phyloP scores from a whole-genome alignment of 2,329 filamentous ascomycete species.

The Pseudocercospora vitis region DNA sequence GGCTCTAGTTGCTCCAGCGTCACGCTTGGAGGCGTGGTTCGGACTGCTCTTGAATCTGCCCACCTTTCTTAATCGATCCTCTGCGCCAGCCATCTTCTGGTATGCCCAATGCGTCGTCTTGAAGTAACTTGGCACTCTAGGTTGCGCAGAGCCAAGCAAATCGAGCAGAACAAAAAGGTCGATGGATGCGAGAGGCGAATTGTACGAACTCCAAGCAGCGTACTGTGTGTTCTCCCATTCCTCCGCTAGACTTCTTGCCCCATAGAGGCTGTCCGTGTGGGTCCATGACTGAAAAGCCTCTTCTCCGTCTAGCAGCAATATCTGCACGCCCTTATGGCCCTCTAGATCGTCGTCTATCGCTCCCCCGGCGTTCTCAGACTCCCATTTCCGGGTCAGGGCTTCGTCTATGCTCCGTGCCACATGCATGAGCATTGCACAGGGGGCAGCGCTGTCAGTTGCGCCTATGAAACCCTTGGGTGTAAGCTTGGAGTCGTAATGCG shows the following conservation, averaged over 20 bases:
- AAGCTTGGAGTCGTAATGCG: conserved; percentile 89
- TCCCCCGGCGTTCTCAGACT: conserved; percentile 60
- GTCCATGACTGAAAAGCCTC: conserved; percentile 86
- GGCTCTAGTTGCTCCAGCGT: conserved; percentile 1
- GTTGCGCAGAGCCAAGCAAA: conserved; percentile 70
- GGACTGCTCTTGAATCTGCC: conserved; percentile 64
- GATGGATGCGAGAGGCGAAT: conserved; percentile 74
- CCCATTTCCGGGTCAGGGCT: conserved; percentile 80
- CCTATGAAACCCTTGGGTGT: conserved; percentile 84
- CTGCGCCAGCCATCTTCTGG: conserved; percentile 68
- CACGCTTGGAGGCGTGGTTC: conserved; percentile 45
- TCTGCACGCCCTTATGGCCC: conserved; percentile 79
- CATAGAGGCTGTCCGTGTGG: conserved; percentile 80
- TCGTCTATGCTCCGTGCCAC: conserved; percentile 76
- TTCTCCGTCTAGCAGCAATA: conserved; percentile 88
- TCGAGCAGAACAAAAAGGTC: conserved; percentile 90
- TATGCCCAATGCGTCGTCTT: conserved; percentile 93
- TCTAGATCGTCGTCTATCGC: conserved; percentile 56
- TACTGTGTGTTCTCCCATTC: conserved; percentile 74
- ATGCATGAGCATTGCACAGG: conserved; percentile 91
- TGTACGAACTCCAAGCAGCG: conserved; percentile 70
- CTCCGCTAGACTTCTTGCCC: conserved; percentile 73
- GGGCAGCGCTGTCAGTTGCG: conserved; percentile 88
- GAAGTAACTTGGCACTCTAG: conserved; percentile 81
- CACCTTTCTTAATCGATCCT: conserved; percentile 69